Conservation (phyloP, 1,139 yeast species). For the Eremothecium cymbalariae region DNA sequence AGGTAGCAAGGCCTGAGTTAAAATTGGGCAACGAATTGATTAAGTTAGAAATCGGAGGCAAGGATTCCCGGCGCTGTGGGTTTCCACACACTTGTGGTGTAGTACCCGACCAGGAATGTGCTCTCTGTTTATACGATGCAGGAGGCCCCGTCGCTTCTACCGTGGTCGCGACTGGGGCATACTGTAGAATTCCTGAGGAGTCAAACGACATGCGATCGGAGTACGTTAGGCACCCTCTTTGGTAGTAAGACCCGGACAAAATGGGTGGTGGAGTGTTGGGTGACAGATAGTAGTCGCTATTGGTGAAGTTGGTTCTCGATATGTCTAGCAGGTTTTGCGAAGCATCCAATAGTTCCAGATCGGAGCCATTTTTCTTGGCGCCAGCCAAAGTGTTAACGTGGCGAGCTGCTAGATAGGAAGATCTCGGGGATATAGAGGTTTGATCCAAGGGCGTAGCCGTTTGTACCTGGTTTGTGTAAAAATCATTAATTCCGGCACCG, state of each 20-base stretch:
- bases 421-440: constrained; percentile 7
- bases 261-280: constrained; percentile 1
- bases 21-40: constrained; percentile 3
- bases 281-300: neutral
- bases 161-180: too few species aligned
- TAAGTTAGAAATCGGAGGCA: constrained; percentile 3
- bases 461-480: too few species aligned
- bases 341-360: constrained; percentile 13
- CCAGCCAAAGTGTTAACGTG: constrained; percentile 1
- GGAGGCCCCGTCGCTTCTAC: too few species aligned
- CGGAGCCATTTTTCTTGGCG: constrained; percentile 8
- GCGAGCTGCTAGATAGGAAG: constrained; percentile 1
- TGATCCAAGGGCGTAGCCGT: neutral
- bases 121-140: neutral
- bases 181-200: neutral
- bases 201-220: neutral
- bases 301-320: constrained; percentile 11
- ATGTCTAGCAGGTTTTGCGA: constrained; percentile 14
- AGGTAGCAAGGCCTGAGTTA: neutral
- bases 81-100: neutral
- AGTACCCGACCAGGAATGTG: constrained; percentile 2
- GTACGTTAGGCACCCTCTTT: too few species aligned
- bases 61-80: constrained; percentile 1
- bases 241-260: too few species aligned
- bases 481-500: too few species aligned